Conservation (phyloP, 164 flowering plant genomes). For the Echeveria elegans region DNA sequence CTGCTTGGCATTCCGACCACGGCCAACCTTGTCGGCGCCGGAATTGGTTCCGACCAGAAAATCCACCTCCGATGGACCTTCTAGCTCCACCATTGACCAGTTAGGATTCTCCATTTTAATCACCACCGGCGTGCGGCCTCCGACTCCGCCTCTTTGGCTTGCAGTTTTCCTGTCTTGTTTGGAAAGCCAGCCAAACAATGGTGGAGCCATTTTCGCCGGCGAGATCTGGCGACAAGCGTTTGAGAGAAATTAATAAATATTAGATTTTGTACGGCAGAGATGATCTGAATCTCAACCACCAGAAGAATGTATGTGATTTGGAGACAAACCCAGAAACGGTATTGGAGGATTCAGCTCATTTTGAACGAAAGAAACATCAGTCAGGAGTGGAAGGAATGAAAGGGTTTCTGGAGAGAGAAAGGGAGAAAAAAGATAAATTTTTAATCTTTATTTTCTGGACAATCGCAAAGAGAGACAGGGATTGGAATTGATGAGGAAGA, state of each 20-base stretch:
- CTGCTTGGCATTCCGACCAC: slow-evolving; percentile 88
- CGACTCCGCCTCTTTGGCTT: slow-evolving; percentile 22
- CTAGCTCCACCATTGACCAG: slow-evolving; percentile 72
- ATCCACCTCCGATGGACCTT: slow-evolving; percentile 46
- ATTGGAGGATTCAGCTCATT: not conserved
- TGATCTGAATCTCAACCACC: not conserved
- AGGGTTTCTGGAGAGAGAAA: slow-evolving; percentile 1
- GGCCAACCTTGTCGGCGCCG: slow-evolving; percentile 20
- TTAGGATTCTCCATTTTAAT: slow-evolving; percentile 85
- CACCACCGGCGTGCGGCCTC: slow-evolving; percentile 47
- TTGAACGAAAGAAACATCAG: not conserved
- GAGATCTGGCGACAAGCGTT: not conserved
- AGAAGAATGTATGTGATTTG: not conserved
- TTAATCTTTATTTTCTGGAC: not conserved
- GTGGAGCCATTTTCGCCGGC: slow-evolving; percentile 36
- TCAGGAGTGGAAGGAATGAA: not conserved
- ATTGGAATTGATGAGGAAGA: not conserved
- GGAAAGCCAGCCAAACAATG: slow-evolving; percentile 37
- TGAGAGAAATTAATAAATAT: slow-evolving; percentile 15
- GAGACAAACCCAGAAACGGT: not conserved
- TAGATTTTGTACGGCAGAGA: not conserved
- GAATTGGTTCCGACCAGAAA: not conserved
- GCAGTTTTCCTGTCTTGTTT: slow-evolving; percentile 37
- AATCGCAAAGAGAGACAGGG: not conserved
- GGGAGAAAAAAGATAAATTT: not conserved